Conservation (phyloP, 768 basidiomycete species). For the Hericium alpestre region DNA sequence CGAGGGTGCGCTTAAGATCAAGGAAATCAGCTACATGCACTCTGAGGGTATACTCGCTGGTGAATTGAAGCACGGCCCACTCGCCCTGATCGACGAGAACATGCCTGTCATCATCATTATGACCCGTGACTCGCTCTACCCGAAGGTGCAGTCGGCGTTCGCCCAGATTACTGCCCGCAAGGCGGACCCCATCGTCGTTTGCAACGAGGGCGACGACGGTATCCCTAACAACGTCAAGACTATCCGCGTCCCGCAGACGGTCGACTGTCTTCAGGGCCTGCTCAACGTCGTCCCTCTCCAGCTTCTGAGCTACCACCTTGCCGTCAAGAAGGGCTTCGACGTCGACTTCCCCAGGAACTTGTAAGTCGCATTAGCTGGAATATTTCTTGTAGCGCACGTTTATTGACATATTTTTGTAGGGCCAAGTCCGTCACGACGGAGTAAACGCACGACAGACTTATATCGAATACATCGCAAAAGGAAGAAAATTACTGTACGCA, state of each 20-base stretch:
- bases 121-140: slow-evolving; percentile 97
- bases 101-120: slow-evolving; percentile 99
- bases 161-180: slow-evolving; percentile 96
- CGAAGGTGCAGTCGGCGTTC: slow-evolving; percentile 95
- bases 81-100: slow-evolving; percentile 96
- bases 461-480: background rate
- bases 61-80: slow-evolving; percentile 96
- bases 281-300: slow-evolving; percentile 96
- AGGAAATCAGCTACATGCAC: slow-evolving; percentile 95
- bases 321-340: slow-evolving; percentile 90
- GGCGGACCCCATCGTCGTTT: slow-evolving; percentile 89
- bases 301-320: slow-evolving; percentile 90
- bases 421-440: slow-evolving; percentile 26
- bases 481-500: slow-evolving; percentile 5
- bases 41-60: slow-evolving; percentile 91
- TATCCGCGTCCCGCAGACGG: slow-evolving; percentile 89
- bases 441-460: slow-evolving; percentile 10
- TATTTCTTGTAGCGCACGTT: background rate
- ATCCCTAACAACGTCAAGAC: slow-evolving; percentile 70
- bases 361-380: slow-evolving; percentile 32
- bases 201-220: slow-evolving; percentile 82
- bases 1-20: slow-evolving; percentile 98
- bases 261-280: slow-evolving; percentile 90
- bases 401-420: slow-evolving; percentile 9
- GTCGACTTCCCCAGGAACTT: slow-evolving; percentile 98